Conservation (phyloP, 2,329 filamentous ascomycete species). For the Endothia cerciana region DNA sequence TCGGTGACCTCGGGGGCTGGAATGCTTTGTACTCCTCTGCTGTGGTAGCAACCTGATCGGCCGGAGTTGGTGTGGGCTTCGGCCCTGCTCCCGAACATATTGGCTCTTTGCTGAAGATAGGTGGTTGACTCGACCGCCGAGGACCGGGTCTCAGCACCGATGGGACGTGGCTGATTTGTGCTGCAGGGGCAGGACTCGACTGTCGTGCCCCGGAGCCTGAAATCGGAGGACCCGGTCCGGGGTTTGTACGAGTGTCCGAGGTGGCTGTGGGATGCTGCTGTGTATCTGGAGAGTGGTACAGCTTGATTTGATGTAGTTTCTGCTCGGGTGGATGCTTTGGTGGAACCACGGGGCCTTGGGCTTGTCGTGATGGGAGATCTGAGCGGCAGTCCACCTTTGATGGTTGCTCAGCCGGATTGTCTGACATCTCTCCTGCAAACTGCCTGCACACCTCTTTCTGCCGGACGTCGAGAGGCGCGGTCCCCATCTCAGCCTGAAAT, state of each 20-base stretch:
- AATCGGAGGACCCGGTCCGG: slow-evolving; percentile 19
- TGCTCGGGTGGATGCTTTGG: slow-evolving; percentile 29
- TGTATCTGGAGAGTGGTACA: too few species aligned
- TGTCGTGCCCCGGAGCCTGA: not conserved
- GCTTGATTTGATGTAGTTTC: not conserved
- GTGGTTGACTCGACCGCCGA: slow-evolving; percentile 24
- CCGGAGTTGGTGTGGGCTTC: not conserved
- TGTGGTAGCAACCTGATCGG: not conserved
- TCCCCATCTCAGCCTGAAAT: slow-evolving; percentile 20
- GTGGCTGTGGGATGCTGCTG: not conserved
- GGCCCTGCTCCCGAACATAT: not conserved
- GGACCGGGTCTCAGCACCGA: slow-evolving; percentile 25
- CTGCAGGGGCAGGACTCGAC: not conserved
- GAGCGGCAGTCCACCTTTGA: slow-evolving; percentile 31
- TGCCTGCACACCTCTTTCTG: not conserved
- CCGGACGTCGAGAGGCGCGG: slow-evolving; percentile 8
- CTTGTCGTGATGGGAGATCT: slow-evolving; percentile 30
- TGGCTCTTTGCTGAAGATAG: not conserved
- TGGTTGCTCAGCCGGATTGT: slow-evolving; percentile 15
- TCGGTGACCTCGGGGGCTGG: not conserved
- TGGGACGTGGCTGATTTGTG: slow-evolving; percentile 4
- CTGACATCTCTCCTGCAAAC: not conserved
- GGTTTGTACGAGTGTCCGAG: slow-evolving; percentile 10
- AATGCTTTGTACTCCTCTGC: not conserved
- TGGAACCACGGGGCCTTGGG: slow-evolving; percentile 33